Conservation (phyloP, 305 asterid genomes). For the Fraxinus dipetala region DNA sequence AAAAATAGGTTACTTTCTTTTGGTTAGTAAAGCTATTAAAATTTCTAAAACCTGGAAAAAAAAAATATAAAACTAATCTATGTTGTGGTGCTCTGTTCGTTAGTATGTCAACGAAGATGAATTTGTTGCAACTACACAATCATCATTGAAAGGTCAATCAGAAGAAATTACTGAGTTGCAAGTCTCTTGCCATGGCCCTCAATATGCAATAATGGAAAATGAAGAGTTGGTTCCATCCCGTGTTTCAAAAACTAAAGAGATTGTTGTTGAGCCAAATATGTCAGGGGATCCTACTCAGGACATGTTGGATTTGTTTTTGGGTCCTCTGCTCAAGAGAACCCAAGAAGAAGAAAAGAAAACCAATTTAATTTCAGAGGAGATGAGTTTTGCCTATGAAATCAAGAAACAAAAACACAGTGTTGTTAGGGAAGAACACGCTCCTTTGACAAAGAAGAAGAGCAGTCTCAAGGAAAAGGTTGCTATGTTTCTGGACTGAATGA, state of each 20-base stretch:
- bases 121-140: not conserved
- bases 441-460: constrained; percentile 39
- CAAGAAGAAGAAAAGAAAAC: constrained; percentile 26
- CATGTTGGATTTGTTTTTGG: constrained; percentile 47
- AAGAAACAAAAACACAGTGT: constrained; percentile 10
- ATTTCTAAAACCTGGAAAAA: not conserved
- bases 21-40: not conserved
- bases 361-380: constrained; percentile 20
- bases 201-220: not conserved
- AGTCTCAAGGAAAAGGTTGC: constrained; percentile 50
- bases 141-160: not conserved
- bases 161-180: constrained; percentile 11
- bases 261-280: constrained; percentile 19
- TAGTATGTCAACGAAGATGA: constrained; percentile 23
- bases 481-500: constrained; percentile 35
- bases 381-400: constrained; percentile 18
- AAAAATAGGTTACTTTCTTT: not conserved
- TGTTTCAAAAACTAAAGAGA: constrained; percentile 13
- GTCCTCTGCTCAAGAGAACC: constrained; percentile 38
- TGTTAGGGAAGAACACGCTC: constrained; percentile 18
- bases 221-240: constrained; percentile 6
- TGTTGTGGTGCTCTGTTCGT: not conserved
- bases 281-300: constrained; percentile 34
- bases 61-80: not conserved
- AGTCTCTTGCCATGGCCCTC: constrained; percentile 11